Conservation (phyloP, 2,329 filamentous ascomycete species). For the Alternaria brassicicola region DNA sequence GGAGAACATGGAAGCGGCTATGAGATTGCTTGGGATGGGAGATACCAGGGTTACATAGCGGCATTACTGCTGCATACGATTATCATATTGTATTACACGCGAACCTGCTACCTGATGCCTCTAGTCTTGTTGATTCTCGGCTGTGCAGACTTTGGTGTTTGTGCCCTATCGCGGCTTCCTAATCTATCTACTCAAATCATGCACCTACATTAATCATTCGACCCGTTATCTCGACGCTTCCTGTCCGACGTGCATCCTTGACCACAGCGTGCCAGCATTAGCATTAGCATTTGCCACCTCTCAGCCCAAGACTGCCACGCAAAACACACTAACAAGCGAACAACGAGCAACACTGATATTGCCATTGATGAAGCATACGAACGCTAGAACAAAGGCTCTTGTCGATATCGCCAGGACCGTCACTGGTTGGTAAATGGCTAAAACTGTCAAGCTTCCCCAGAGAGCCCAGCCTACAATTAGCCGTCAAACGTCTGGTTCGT, state of each 20-base stretch:
- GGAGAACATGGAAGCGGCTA: neutral
- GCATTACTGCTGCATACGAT: neutral
- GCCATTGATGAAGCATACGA: constrained; percentile 40
- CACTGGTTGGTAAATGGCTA: constrained; percentile 25
- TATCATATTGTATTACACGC: neutral
- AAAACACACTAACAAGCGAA: neutral
- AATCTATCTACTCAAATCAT: constrained; percentile 17
- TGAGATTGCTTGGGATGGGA: neutral
- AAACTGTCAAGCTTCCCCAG: constrained; percentile 24
- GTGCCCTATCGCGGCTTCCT: neutral
- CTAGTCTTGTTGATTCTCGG: neutral
- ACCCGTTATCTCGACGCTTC: neutral
- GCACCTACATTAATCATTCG: constrained; percentile 8
- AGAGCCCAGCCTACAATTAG: constrained; percentile 33
- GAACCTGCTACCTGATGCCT: neutral
- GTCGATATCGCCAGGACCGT: constrained; percentile 13
- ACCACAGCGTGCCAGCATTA: neutral
- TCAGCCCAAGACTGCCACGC: neutral
- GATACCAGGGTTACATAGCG: constrained; percentile 1
- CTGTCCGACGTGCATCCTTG: neutral
- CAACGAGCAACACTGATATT: constrained; percentile 22
- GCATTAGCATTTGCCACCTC: neutral
- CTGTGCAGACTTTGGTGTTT: neutral
- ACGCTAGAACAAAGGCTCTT: constrained; percentile 16
- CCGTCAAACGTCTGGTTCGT: constrained; percentile 24